Base-by-base conservation (phyloP, 1,139 yeast species). In the Yamadazyma sp. region DNA sequence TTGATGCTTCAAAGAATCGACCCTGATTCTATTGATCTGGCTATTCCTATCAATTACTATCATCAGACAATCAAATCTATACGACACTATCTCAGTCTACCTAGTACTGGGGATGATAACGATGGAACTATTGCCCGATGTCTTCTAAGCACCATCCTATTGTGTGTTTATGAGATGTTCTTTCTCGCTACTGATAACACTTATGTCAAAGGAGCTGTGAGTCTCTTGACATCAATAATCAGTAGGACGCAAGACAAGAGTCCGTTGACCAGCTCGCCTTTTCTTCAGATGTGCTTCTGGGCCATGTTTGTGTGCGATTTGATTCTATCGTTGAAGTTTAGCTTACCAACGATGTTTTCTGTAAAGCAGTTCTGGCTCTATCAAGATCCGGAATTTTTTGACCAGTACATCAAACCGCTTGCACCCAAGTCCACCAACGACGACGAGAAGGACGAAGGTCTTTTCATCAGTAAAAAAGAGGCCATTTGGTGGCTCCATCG, bases 401-500 rank as follows among this genome's bases (percentile, higher is more conserved):
- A 56, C 20, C 42, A 43, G 12, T 64, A 52, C 41, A 51, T 29
- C 12, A 33, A 23, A 29, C 49, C 33, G 6, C 25, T 32, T 35
- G 30, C 6, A 42, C 28, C 27, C 5, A 21, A 15, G n/a, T 10
- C 21, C 4, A n/a, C 28, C 22, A 25, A 32, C 18, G 25, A 25
- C 15, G 29, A 24, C 17, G 33, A 27, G 8, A 11, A 15, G 10
- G 6, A 26, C 13, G 35, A 40, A 18, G 39, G 31, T n/a, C 25
- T 43, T 13, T 42, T 44, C 13, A 42, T 54, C 9, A 46, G 47
- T 29, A 47, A 46, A 39, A 46, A 51, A 33, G 56, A 52, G 21
- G 49, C 59, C 4, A 44, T 57, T 17, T 69, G 72, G 73, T 70
- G 73, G 73, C 47, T 63, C 27, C 64, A 67, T 39, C 58, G 62